A percentile compares a stretch with the other conserved stretches of the same genome.
phyloP scores from a whole-genome alignment of 371 early-diverging fungal species.

The Lichtheimia hyalospora region DNA sequence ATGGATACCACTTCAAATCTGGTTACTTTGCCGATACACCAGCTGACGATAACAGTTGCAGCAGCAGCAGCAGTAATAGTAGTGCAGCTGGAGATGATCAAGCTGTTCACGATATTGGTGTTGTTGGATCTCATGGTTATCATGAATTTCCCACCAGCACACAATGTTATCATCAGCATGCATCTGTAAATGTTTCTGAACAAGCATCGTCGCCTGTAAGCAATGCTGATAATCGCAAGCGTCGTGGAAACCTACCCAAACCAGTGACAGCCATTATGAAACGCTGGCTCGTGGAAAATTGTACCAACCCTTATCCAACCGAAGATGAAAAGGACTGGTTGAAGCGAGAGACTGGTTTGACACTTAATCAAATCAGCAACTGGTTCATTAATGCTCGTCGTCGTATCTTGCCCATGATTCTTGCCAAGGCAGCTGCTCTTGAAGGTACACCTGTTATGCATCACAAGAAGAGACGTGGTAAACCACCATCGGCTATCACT shows the following conservation, averaged over 20 bases:
- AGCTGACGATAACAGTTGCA: constrained; percentile 7
- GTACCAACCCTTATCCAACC: constrained; percentile 74
- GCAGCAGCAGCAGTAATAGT: neutral
- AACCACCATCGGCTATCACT: constrained; percentile 13
- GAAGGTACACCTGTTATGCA: constrained; percentile 9
- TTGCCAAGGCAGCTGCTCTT: constrained; percentile 10
- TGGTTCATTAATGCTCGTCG: constrained; percentile 86
- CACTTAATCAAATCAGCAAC: constrained; percentile 72
- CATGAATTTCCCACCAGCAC: neutral
- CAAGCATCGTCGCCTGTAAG: neutral
- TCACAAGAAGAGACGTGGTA: constrained; percentile 17
- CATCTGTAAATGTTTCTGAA: no score
- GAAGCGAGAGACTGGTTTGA: constrained; percentile 86
- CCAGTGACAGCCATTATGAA: constrained; percentile 59
- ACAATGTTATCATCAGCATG: neutral
- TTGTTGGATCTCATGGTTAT: neutral
- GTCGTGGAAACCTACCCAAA: constrained; percentile 58
- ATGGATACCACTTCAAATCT: neutral
- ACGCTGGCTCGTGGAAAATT: constrained; percentile 70
- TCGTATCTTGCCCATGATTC: constrained; percentile 44
- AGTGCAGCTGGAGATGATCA: neutral
- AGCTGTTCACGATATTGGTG: neutral
- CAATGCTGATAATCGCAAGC: constrained; percentile 13
- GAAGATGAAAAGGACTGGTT: constrained; percentile 84
- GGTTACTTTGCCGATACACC: constrained; percentile 2